phyloP scores from a whole-genome alignment of 176 grass and related monocot species.

The sorghum (Sorghum bicolor) region Sorghum_bicolor_NCBIv3 NC_012871.2:65293001-65293500 shows the following conservation, averaged over 20 bases:
- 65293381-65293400: not conserved
- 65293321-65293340: not conserved
- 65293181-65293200: slow-evolving; percentile 5
- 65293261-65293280: not conserved
- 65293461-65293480: not conserved
- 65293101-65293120: slow-evolving; percentile 41
- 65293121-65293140: not conserved
- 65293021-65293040: not conserved
- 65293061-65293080: slow-evolving; percentile 3
- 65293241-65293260: not conserved
- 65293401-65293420: not conserved
- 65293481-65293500: slow-evolving; percentile 4
- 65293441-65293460: not conserved
- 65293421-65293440: not conserved
- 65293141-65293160: not conserved
- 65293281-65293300: slow-evolving; percentile 2
- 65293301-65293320: not conserved
- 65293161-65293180: not conserved
- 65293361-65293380: slow-evolving; percentile 8
- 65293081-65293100: not conserved
- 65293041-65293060: slow-evolving; percentile 24
- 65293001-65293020: not conserved
- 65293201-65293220: not conserved
- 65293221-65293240: not conserved
- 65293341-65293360: not conserved